Evolutionary conservation across 768 basidiomycete species (phyloP).

Genomic region (Tephrocybe sp.): DNA sequence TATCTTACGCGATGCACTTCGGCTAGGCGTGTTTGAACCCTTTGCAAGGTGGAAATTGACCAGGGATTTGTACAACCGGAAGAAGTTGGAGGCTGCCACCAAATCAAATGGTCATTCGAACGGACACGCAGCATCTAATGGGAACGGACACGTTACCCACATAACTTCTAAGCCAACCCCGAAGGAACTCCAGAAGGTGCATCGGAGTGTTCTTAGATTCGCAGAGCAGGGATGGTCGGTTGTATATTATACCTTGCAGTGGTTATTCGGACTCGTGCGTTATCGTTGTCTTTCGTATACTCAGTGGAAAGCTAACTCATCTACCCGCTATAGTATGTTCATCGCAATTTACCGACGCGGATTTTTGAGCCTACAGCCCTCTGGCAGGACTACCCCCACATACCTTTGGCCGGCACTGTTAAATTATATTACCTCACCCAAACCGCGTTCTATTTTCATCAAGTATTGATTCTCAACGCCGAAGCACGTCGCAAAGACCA

Average conservation of each 20-base stretch:
- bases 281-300: conserved; percentile 14
- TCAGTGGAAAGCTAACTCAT: background rate
- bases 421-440: conserved; percentile 91
- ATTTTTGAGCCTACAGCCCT: conserved; percentile 63
- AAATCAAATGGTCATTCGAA: conserved; percentile 24
- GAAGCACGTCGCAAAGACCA: conserved; percentile 94
- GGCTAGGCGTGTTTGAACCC: conserved; percentile 76
- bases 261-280: conserved; percentile 81
- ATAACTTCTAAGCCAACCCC: conserved; percentile 21
- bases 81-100: conserved; percentile 19
- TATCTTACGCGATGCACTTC: conserved; percentile 75
- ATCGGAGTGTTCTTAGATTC: conserved; percentile 79
- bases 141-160: conserved; percentile 21
- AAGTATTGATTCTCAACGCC: conserved; percentile 88
- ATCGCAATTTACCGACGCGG: conserved; percentile 66
- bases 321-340: conserved; percentile 66
- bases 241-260: conserved; percentile 77
- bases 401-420: conserved; percentile 72
- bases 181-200: conserved; percentile 60
- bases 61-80: conserved; percentile 42
- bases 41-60: conserved; percentile 78
- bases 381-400: conserved; percentile 85
- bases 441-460: conserved; percentile 88
- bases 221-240: conserved; percentile 95
- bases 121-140: conserved; percentile 34